These are phyloP conservation scores for Myxozyma vanderwaltii DNA, from an alignment of 805 yeast genomes.

Conservation along the genomic window DNA sequence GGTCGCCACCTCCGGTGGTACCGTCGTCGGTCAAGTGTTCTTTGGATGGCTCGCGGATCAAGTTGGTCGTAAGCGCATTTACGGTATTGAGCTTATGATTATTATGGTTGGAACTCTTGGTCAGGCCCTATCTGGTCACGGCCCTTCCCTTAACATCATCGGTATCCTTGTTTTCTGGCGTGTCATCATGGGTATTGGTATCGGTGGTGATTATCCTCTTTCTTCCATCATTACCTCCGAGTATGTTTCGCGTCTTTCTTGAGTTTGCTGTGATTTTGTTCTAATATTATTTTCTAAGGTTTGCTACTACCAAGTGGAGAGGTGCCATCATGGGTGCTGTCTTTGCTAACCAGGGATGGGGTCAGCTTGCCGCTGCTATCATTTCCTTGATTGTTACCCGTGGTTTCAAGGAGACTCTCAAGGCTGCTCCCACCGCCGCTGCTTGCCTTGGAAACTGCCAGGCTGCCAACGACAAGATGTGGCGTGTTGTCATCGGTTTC, in stretches of 20 bases:
- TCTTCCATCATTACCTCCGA: constrained; percentile 92
- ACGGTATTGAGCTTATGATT: constrained; percentile 82
- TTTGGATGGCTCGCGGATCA: constrained; percentile 82
- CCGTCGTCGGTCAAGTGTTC: constrained; percentile 85
- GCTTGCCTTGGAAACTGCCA: constrained; percentile 69
- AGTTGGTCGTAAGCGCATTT: constrained; percentile 82
- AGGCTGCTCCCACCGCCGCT: constrained; percentile 54
- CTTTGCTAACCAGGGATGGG: constrained; percentile 96
- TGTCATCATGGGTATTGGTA: constrained; percentile 92
- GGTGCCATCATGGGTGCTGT: constrained; percentile 98
- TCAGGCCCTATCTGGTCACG: constrained; percentile 72
- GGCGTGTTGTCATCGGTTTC: constrained; percentile 88
- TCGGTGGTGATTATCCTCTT: constrained; percentile 95
- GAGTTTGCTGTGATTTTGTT: neutral
- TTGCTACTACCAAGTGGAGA: constrained; percentile 94
- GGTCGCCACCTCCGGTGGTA: constrained; percentile 91
- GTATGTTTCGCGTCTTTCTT: constrained; percentile 30
- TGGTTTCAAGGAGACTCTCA: constrained; percentile 68
- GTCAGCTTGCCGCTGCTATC: constrained; percentile 86
- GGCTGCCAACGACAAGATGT: constrained; percentile 86
- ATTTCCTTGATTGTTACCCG: constrained; percentile 76
- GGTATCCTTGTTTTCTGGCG: constrained; percentile 78
- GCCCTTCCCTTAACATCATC: constrained; percentile 46
- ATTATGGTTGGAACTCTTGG: constrained; percentile 78
- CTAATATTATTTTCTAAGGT: constrained; percentile 39